Base-by-base conservation (phyloP, 345 rosid genomes). In the Nasturtium officinale region DNA sequence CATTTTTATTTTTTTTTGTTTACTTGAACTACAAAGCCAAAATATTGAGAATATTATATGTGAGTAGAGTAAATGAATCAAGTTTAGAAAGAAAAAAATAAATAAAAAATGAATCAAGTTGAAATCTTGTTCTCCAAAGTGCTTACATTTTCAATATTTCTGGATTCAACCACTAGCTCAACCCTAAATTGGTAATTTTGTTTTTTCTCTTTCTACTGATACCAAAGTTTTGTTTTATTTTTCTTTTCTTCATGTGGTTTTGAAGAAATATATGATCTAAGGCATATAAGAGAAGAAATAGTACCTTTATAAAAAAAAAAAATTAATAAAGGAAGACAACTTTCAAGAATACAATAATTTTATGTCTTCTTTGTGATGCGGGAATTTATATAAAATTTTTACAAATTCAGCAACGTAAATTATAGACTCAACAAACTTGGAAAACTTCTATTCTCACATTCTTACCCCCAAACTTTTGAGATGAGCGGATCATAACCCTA, bases 391-490 rank as follows among this genome's bases (percentile, higher is more conserved):
- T 40, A 54, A 58, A 47, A 18, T 46, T 32, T 70, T 33, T 40
- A 54, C 72, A 67, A 54, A 42, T 2, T 8, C 55, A 11, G 28
- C 37, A 26, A 26, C 8, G n/a, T 1, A 7, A 65, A 23, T 10
- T 35, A 71, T 60, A 16, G 12, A 61, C 43, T 28, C 30, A 71
- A 61, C 67, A 48, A 17, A 28, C 61, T 50, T 61, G 47, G 21
- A 32, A 70, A 25, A 23, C 28, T 47, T 47, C 26, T 70, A 70
- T 9, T 23, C 61, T 42, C 46, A 55, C 57, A 52, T 21, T 30
- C 43, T 63, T 54, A 63, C 40, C 28, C 26, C 56, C 58, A 63
- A 54, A 33, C 58, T 56, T 72, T 46, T 45, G 25, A 45, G 26
- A 33, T n/a, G 20, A 46, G 60, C n/a, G 9, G 12, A 73, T 56